Percentiles rank a stretch among this genome's conserved stretches.
Conservation (phyloP, 106 monocot species). For the Allium sativum region DNA sequence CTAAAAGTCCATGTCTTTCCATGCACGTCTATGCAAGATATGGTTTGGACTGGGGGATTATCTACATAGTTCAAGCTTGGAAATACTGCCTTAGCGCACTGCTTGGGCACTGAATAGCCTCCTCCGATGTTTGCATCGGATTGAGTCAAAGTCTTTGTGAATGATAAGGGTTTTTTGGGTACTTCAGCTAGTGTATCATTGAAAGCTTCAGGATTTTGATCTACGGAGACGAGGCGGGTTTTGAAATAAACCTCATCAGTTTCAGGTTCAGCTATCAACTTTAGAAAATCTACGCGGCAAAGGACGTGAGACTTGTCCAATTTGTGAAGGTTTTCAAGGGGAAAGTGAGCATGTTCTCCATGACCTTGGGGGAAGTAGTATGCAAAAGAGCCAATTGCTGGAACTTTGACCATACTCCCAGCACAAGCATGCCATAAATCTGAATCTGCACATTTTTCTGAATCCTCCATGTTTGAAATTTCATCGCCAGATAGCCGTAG, state of each 20-base stretch:
- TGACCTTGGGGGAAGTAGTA: conserved; percentile 61
- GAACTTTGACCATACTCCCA: conserved; percentile 54
- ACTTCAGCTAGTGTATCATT: not conserved
- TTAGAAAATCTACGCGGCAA: conserved; percentile 26
- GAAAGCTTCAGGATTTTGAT: conserved; percentile 6
- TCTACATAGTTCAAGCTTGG: conserved; percentile 44
- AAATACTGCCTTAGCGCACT: conserved; percentile 58
- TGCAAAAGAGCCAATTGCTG: conserved; percentile 24
- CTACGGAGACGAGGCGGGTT: conserved; percentile 18
- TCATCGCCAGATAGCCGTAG: too few relatives aligned
- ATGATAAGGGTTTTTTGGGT: conserved; percentile 29
- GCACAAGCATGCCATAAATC: conserved; percentile 61
- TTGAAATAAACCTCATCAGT: conserved; percentile 49
- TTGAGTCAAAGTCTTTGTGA: conserved; percentile 54
- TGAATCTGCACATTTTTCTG: conserved; percentile 32
- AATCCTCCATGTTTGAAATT: too few relatives aligned
- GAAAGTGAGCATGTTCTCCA: conserved; percentile 26
- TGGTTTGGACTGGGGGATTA: conserved; percentile 46
- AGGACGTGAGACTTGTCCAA: conserved; percentile 22
- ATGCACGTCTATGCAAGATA: conserved; percentile 47
- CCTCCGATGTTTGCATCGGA: conserved; percentile 60
- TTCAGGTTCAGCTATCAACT: conserved; percentile 36
- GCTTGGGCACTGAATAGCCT: conserved; percentile 44
- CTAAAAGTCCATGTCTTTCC: conserved; percentile 49
- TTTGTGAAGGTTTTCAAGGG: conserved; percentile 7